Percentiles rank a stretch among this genome's conserved stretches.
Conservation (phyloP, 176 grass and related monocot genomes). For the Carex myosuroides region DNA sequence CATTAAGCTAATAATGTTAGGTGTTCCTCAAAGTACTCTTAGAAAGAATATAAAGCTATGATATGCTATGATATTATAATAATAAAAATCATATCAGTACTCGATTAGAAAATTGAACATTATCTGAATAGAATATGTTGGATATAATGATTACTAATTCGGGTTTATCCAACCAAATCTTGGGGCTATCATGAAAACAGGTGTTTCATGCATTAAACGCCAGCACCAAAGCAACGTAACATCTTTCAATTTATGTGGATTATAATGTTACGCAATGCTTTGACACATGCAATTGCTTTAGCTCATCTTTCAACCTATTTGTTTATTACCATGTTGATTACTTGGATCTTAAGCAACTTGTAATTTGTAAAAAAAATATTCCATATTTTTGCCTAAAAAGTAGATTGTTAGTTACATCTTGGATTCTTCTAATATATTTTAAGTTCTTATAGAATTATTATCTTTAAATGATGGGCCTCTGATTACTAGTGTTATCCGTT, state of each 20-base stretch:
- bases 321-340: neutral
- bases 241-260: neutral
- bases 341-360: neutral
- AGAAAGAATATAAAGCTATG: neutral
- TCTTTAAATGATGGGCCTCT: neutral
- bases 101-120: neutral
- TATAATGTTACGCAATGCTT: neutral
- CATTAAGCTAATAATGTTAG: neutral
- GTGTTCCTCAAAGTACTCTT: neutral
- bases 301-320: neutral
- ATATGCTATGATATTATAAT: neutral
- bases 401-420: neutral
- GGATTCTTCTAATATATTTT: neutral
- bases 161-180: constrained; percentile 21
- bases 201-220: neutral
- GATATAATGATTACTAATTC: constrained; percentile 10
- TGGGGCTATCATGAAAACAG: neutral
- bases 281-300: neutral
- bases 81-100: constrained; percentile 1
- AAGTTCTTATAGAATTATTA: neutral
- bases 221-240: neutral
- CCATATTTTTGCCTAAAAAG: neutral
- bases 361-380: neutral
- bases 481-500: neutral
- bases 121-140: constrained; percentile 12